Evolutionary conservation across 2,329 filamentous ascomycete genomes (phyloP), one percentile per base, ranked within the genome.

Genomic region (Cladosporium sp.): DNA sequence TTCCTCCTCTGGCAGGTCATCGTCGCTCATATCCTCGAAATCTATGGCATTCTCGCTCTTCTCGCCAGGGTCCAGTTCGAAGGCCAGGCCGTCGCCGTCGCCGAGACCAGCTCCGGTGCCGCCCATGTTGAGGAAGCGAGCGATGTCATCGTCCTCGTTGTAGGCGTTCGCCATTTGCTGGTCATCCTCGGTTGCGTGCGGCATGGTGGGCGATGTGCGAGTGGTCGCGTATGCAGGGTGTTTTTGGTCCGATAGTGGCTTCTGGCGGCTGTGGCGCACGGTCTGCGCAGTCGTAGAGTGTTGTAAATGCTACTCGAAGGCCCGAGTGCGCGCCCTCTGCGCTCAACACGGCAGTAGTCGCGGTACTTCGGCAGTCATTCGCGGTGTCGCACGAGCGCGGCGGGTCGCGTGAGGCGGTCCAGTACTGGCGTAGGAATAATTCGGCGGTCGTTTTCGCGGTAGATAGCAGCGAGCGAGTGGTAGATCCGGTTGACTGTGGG

Each of bases 31-130:
- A 63, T 95, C 88, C 64, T 88, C 89, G 60, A 78, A 98, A 64
- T 98, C 93, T 55, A 93, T 73, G 35, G 93, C 93, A 70, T 97
- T 88, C 53, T 90, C 90, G 49, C 90, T 92, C 69, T 98, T 98
- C 67, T 89, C 86, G 16, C 77, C 78, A 46, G 66, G 59, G 46
- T 75, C 73, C 46, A 78, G 67, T 47, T 67, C 63, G 13, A 56
- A 43, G 33, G 54, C 55, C 46, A 32, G 69, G 49, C 51, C 59
- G 25, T 58, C 57, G 16, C 54, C 55, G 9, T 57, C 55, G 30
- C 52, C 51, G 2, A 55, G 52, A 8, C 56, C 59, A 12, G 59
- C 57, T 19, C 54, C 58, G 32, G 56, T 55, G 47, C 41, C 36
- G 16, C 47, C 40, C 38, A 50, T 42, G 38, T 48, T 48, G 18